phyloP scores from a whole-genome alignment of 2,329 filamentous ascomycete genomes.

The Cryoendolithus antarcticus region DNA sequence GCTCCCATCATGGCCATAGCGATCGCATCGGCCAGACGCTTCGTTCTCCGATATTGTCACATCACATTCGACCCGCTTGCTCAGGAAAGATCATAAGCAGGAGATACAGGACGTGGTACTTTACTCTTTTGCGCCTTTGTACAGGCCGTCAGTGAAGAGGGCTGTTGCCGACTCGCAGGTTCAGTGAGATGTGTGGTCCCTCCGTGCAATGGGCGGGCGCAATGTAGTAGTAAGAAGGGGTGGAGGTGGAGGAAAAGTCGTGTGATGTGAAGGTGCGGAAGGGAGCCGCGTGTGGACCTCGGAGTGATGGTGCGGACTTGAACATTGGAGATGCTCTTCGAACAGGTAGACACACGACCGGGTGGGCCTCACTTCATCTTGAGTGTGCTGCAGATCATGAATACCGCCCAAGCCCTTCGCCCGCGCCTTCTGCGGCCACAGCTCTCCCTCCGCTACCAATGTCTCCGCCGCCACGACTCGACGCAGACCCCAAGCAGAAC shows the following conservation, averaged over 20 bases:
- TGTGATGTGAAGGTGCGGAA: no score
- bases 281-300: no score
- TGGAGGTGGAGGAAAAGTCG: no score
- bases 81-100: slow-evolving; percentile 37
- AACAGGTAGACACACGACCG: slow-evolving; percentile 8
- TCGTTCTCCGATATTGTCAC: slow-evolving; percentile 23
- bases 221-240: no score
- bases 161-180: slow-evolving; percentile 20
- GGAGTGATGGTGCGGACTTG: no score
- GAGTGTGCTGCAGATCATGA: slow-evolving; percentile 5
- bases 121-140: slow-evolving; percentile 17
- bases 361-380: slow-evolving; percentile 4
- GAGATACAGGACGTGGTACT: slow-evolving; percentile 37
- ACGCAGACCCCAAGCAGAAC: not conserved
- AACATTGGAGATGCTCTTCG: no score
- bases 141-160: slow-evolving; percentile 19
- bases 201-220: no score
- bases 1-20: not conserved
- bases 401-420: not conserved
- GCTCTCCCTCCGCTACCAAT: slow-evolving; percentile 16
- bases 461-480: slow-evolving; percentile 7
- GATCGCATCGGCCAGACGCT: not conserved
- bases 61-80: slow-evolving; percentile 39
- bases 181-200: no score
- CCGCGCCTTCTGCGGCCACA: slow-evolving; percentile 11